phyloP scores from a whole-genome alignment of 1,284 basidiomycete species.

The Omphalotus olearius region DNA sequence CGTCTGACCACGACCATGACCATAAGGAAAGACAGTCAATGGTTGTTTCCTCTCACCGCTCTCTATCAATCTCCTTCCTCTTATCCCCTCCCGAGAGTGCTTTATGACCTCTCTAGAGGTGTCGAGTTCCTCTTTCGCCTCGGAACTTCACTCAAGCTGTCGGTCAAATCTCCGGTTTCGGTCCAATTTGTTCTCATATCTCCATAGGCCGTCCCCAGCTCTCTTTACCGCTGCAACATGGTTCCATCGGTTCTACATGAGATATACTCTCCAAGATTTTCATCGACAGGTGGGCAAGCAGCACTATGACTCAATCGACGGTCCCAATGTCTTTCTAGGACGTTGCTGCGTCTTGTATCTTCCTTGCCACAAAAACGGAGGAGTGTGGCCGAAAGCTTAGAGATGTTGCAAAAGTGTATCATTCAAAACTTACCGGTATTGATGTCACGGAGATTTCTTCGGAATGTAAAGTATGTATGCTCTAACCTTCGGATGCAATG shows the following conservation, averaged over 20 bases:
- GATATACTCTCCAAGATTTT: conserved; percentile 82
- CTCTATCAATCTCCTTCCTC: conserved; percentile 55
- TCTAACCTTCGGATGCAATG: background rate
- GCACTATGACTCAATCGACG: background rate
- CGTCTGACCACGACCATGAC: background rate
- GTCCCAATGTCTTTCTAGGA: conserved; percentile 44
- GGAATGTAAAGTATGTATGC: conserved; percentile 52
- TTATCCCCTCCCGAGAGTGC: conserved; percentile 55
- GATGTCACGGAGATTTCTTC: conserved; percentile 53
- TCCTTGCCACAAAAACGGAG: conserved; percentile 89
- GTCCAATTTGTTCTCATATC: conserved; percentile 10
- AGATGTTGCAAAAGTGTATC: conserved; percentile 75
- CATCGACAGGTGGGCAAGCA: conserved; percentile 58
- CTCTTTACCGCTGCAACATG: conserved; percentile 85
- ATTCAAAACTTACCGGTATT: conserved; percentile 60
- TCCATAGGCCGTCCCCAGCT: conserved; percentile 64
- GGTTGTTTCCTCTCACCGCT: conserved; percentile 63
- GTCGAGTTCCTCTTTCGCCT: conserved; percentile 79
- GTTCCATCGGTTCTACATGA: conserved; percentile 95
- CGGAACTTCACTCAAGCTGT: conserved; percentile 71
- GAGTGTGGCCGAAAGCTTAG: conserved; percentile 85
- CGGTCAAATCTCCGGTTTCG: conserved; percentile 28
- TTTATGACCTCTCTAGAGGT: conserved; percentile 73
- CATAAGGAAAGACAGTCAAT: conserved; percentile 37
- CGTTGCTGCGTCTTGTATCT: conserved; percentile 86